These are phyloP conservation scores for Neonectria neomacrospora DNA, from an alignment of 2,329 filamentous ascomycete genomes.

Conservation along the genomic window DNA sequence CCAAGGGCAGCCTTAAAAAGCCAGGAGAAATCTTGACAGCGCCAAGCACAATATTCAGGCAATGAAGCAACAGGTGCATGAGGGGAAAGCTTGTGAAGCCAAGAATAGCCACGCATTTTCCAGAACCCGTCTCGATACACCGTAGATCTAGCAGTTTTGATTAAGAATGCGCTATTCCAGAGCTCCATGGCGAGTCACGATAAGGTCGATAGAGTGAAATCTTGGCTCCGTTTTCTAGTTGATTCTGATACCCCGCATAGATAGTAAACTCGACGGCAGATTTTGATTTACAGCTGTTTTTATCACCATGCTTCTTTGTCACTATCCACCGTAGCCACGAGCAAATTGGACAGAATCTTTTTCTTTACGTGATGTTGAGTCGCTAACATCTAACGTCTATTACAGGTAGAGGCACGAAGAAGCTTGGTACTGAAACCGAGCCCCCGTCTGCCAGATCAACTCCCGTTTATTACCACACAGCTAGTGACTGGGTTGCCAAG, in stretches of 20 bases:
- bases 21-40: conserved; percentile 9
- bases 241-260: neutral
- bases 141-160: too few relatives aligned
- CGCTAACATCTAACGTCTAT: too few relatives aligned
- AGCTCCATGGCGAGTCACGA: neutral
- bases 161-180: neutral
- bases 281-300: neutral
- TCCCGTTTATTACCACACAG: neutral
- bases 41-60: conserved; percentile 7
- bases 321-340: too few relatives aligned
- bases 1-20: conserved; percentile 18
- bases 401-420: too few relatives aligned
- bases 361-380: too few relatives aligned
- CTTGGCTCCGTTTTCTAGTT: neutral
- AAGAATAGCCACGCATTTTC: neutral
- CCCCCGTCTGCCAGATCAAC: neutral
- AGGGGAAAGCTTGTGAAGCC: neutral
- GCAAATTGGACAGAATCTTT: too few relatives aligned
- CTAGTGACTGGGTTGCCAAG: neutral
- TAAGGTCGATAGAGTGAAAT: neutral
- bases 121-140: neutral
- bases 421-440: neutral
- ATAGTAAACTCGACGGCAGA: neutral
- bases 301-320: neutral
- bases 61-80: neutral